Base-by-base conservation (phyloP, 495 filamentous ascomycete genomes). In the Penicillium diatomitis region DNA sequence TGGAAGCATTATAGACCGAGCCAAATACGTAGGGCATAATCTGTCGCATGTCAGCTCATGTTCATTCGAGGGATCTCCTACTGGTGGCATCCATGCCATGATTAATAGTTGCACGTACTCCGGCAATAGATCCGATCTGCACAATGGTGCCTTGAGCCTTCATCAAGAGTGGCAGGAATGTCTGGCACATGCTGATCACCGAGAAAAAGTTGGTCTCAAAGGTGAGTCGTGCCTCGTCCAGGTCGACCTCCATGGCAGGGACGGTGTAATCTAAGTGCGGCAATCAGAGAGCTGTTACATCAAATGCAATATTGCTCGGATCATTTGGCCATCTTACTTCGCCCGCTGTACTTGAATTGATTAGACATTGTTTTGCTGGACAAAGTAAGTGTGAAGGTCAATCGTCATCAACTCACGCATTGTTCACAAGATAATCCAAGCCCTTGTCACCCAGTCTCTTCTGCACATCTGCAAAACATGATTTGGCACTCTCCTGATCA, bases 161-260 rank as follows among this genome's bases (percentile, higher is more conserved):
- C 47, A 82, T 79, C 8, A 84, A 67, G 4, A 83, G 65, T 28
- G 79, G 78, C 20, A 75, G 54, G 58, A 84, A 84, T 1, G 63
- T 67, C 53, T 81, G 71, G 58, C 78, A 82, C 51, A 84, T 75
- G 5, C 57, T 59, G 63, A 84, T 82, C 3, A 84, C 76, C 2
- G 72, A 65, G 52, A 81, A 76, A 36, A 84, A 58, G 50, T 84
- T 84, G n/a, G 70, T 73, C 46, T 80, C 71, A 51, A 84, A 83
- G 0, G 70, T 73, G 27, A 62, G 42, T 8, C 69, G 71, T 3
- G 75, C 69, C 52, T 83, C 81, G 7, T 61, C 39, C 8, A 77
- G 55, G 30, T 78, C 68, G 27, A 76, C 65, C 39, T 84, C 80
- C 53, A 79, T 67, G 32, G 79, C 79, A 11, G 81, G 81, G 12